Base-by-base conservation (phyloP, 129 eudicot genomes). In the Chrysanthemum makinoi region DNA sequence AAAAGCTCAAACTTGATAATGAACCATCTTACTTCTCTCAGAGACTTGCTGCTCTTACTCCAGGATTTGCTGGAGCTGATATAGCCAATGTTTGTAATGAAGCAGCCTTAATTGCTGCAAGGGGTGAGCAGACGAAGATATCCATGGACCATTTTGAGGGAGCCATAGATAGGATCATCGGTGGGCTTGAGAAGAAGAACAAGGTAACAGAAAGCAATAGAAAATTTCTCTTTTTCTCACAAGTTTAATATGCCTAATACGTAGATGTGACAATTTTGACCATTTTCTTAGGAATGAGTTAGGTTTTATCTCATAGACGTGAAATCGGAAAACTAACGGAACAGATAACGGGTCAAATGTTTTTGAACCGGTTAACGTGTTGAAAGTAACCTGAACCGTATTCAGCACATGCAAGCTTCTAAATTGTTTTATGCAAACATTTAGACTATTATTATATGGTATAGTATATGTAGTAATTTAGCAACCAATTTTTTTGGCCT, bases 21-120 rank as follows among this genome's bases (percentile, higher is more conserved):
- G 96, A 89, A 53, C 98, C 96, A 48, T 79, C 88, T 4, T 92
- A 79, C 80, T 92, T 72, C 77, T 92, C 96, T n/a, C 86, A 92
- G 74, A 92, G 95, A 62, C 89, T 92, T 61, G 96, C 98, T 6
- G 96, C 98, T 43, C 73, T 92, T 17, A 91, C 98, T 35, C 98
- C 98, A 2, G 98, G 98, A 61, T 92, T 92, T 80, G 96, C 98
- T 33, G 98, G 98, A 48, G 98, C 98, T 1, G 98, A 92, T 75
- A 86, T 89, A 5, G 96, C 98, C 52, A 92, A 92, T 83, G 91
- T 92, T 65, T 87, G 93, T 28, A 92, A 92, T 65, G 96, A 89
- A 81, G 98, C 98, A 12, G 98, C 98, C n/a, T 68, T 92, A 49
- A 86, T 89, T 77, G 96, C 96, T 51, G 98, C 91, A 0, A 92